These are phyloP conservation scores for Fusarium secorum DNA, from an alignment of 2,329 filamentous ascomycete genomes.

Conservation along the genomic window DNA sequence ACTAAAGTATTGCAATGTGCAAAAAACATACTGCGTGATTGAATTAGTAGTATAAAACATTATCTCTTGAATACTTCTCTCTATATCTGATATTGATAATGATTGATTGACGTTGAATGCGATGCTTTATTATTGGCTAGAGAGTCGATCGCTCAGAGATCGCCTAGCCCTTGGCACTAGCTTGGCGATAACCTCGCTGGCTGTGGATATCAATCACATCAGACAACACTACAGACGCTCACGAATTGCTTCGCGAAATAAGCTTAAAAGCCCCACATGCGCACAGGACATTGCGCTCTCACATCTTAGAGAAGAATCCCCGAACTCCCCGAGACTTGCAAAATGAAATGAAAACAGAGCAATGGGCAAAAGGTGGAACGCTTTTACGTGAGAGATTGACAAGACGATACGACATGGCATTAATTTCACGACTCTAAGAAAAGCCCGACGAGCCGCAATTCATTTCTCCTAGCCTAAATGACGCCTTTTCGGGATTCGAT, in stretches of 20 bases:
- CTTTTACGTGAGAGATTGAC: not conserved
- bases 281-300: not conserved
- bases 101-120: constrained; percentile 3
- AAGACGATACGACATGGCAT: not conserved
- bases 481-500: constrained; percentile 29
- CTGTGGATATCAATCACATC: constrained; percentile 7
- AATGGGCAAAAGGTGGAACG: not conserved
- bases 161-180: constrained; percentile 32
- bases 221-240: not conserved
- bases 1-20: not conserved
- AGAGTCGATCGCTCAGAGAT: constrained; percentile 29
- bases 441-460: constrained; percentile 25
- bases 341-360: not conserved
- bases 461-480: constrained; percentile 20
- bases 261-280: constrained; percentile 31
- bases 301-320: not conserved
- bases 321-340: constrained; percentile 22
- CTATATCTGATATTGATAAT: fast-evolving
- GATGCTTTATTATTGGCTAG: constrained; percentile 9
- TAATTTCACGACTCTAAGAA: not conserved
- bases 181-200: constrained; percentile 26
- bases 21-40: not conserved
- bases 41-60: not conserved
- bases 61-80: not conserved
- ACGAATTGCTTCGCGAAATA: constrained; percentile 18